Evolutionary conservation across 495 filamentous ascomycete species (phyloP).

Genomic region (Podospora fimiseda): DNA sequence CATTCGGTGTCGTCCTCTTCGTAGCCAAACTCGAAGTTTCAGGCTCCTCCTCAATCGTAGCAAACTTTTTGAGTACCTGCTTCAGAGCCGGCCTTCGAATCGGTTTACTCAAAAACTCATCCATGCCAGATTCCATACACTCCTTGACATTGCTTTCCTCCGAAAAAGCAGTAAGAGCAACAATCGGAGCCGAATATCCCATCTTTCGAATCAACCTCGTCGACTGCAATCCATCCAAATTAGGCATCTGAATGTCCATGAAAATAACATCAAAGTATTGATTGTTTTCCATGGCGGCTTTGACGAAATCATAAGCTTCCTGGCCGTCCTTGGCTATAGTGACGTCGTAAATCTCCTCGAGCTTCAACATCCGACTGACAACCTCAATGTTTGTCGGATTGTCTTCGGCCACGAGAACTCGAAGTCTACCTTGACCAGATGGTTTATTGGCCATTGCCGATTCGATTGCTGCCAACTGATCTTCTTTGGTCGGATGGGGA

Average conservation of each 20-base stretch:
- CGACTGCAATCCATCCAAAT: slow-evolving; percentile 80
- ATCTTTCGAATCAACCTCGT: slow-evolving; percentile 81
- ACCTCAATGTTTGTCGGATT: slow-evolving; percentile 95
- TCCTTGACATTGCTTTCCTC: slow-evolving; percentile 86
- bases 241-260: slow-evolving; percentile 96
- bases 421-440: slow-evolving; percentile 54
- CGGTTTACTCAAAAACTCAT: slow-evolving; percentile 70
- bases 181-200: slow-evolving; percentile 84
- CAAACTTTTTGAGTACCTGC: slow-evolving; percentile 67
- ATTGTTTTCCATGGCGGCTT: slow-evolving; percentile 67
- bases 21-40: slow-evolving; percentile 33
- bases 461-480: slow-evolving; percentile 38
- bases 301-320: slow-evolving; percentile 81
- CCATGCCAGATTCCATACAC: slow-evolving; percentile 71
- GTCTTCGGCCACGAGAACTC: slow-evolving; percentile 89
- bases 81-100: slow-evolving; percentile 78
- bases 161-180: slow-evolving; percentile 83
- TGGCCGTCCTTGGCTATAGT: slow-evolving; percentile 81
- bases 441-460: slow-evolving; percentile 47
- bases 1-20: slow-evolving; percentile 26
- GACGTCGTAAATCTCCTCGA: slow-evolving; percentile 59
- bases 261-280: slow-evolving; percentile 77
- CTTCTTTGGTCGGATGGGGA: slow-evolving; percentile 27
- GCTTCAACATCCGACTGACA: slow-evolving; percentile 54
- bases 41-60: slow-evolving; percentile 49